A percentile compares a stretch with the other conserved stretches of the same genome.
Conservation (phyloP, 257 asterid genomes). For the Solanum appendiculatum region DNA sequence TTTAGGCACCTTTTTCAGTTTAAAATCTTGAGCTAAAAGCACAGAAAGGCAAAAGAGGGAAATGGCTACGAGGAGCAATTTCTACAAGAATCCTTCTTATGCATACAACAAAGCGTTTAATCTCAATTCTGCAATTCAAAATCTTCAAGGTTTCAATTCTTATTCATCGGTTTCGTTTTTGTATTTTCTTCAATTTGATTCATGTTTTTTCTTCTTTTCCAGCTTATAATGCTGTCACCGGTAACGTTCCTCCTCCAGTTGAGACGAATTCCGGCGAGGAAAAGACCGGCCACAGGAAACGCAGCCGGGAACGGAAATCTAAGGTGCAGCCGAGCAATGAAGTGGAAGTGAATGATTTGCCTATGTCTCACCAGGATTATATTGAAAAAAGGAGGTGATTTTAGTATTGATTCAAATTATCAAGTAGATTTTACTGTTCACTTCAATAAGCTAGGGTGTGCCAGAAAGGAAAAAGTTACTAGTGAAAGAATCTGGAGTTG, state of each 20-base stretch:
- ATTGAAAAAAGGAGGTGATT: constrained; percentile 52
- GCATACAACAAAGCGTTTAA: constrained; percentile 61
- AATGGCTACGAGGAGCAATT: constrained; percentile 59
- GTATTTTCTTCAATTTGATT: background rate
- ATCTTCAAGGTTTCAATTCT: constrained; percentile 41
- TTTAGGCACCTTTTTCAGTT: background rate
- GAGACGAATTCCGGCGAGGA: constrained; percentile 12
- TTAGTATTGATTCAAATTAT: background rate
- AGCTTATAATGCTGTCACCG: constrained; percentile 62
- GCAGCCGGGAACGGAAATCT: constrained; percentile 28
- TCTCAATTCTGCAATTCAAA: constrained; percentile 70
- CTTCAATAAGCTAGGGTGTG: background rate
- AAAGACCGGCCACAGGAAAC: constrained; percentile 22
- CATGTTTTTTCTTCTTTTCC: background rate
- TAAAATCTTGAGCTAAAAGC: background rate
- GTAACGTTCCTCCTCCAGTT: constrained; percentile 26
- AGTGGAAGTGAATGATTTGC: constrained; percentile 32
- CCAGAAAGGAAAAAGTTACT: background rate
- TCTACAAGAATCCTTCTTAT: constrained; percentile 69
- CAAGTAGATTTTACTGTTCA: background rate
- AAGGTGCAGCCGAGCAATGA: constrained; percentile 12
- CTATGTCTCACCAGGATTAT: constrained; percentile 75
- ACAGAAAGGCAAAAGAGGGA: background rate
- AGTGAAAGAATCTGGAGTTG: background rate
- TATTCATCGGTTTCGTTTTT: background rate